These are phyloP conservation scores for Serendipita sp. DNA, from an alignment of 768 basidiomycete genomes.

Conservation along the genomic window DNA sequence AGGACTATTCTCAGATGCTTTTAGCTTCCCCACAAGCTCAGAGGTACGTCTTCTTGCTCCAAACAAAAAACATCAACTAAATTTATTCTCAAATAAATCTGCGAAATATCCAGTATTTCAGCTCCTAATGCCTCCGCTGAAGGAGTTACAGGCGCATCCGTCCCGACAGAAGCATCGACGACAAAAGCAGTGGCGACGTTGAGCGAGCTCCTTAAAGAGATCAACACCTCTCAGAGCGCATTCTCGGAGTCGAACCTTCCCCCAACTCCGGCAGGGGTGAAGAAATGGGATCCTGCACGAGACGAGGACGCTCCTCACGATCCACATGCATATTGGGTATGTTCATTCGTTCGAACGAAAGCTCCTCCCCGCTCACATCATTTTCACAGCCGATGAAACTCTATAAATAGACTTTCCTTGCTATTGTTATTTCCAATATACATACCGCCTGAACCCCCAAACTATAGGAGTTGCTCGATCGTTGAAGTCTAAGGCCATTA, in stretches of 20 bases:
- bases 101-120: constrained; percentile 28
- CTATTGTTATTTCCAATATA: neutral
- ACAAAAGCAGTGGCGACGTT: constrained; percentile 26
- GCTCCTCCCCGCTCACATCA: neutral
- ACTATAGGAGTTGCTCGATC: too few relatives aligned
- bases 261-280: constrained; percentile 44
- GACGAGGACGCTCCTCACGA: constrained; percentile 51
- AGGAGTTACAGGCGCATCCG: constrained; percentile 10
- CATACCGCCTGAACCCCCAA: neutral
- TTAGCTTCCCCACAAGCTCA: constrained; percentile 56
- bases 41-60: constrained; percentile 33
- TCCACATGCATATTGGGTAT: constrained; percentile 52
- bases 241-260: constrained; percentile 54
- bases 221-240: constrained; percentile 38
- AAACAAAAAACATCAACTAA: constrained; percentile 9
- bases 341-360: neutral
- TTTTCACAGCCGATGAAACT: constrained; percentile 42
- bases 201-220: constrained; percentile 52
- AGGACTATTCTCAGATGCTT: constrained; percentile 62
- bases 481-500: too few relatives aligned
- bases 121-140: constrained; percentile 27
- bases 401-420: constrained; percentile 19
- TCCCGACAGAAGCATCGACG: constrained; percentile 17
- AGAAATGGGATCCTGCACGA: constrained; percentile 48
- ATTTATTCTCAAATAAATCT: constrained; percentile 6